Evolutionary conservation across 108 stramenopile species (phyloP), one percentile per base, ranked within the genome.

Genomic region (Cyclotella choctawhatcheeana): DNA sequence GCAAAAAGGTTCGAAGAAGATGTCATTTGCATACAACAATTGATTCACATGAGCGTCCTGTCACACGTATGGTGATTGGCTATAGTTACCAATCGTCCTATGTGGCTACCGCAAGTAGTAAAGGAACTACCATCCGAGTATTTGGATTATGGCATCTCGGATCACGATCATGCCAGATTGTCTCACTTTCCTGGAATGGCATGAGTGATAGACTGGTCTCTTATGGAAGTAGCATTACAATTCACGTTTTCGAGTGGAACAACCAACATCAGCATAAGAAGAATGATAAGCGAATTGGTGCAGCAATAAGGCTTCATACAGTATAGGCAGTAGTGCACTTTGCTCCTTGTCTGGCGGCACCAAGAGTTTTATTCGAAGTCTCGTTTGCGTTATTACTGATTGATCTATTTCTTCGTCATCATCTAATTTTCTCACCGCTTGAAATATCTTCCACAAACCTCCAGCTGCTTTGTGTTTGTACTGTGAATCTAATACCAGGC

Each of bases 271-370:
- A n/a, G n/a, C n/a, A 60, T 35, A 17, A 22, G 27, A 64, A 66
- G 33, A 71, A 71, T 22, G 27, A 70, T 13, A 58, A 58, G 34
- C 71, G 79, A 52, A 72, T 80, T 56, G 71, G 66, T 16, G 64
- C 71, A 32, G 43, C 37, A 5, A 55, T 80, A 29, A 66, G 32
- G 13, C 71, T 37, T 2, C 66, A 47, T 32, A 44, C 75, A 21
- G 47, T n/a, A n/a, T 61, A 2, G 53, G 58, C 7, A 60, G 30
- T n/a, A 62, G 0, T 24, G 32, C 62, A 22, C 2, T n/a, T n/a
- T 81, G 87, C 16, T 89, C 76, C 64, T 88, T 90, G 56, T 89
- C 69, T 1, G 93, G 93, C 21, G 93, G 90, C n/a, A 94, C 81
- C 59, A 91, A 73, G 25, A 94, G 62, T 13, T 90, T 86, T 61